Conservation (phyloP, 805 yeast species). For the Wickerhamiella parazyma region DNA sequence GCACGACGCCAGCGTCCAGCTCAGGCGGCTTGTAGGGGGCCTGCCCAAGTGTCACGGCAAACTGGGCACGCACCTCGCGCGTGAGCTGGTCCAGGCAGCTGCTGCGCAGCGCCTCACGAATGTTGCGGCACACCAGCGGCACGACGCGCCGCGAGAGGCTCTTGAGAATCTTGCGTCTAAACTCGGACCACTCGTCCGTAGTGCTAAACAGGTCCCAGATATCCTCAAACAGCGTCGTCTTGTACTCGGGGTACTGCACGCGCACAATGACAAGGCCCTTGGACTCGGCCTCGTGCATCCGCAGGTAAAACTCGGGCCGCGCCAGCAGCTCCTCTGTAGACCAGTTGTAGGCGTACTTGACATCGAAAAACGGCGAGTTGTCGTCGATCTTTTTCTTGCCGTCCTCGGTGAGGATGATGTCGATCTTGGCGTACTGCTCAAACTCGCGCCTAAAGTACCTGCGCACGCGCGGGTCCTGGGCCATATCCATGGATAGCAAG, state of each 20-base stretch:
- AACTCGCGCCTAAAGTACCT: slow-evolving; percentile 45
- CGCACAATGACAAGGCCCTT: slow-evolving; percentile 58
- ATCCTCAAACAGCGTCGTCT: slow-evolving; percentile 27
- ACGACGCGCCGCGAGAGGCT: slow-evolving; percentile 55
- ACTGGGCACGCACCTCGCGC: slow-evolving; percentile 53
- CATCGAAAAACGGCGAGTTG: slow-evolving; percentile 70
- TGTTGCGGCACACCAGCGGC: slow-evolving; percentile 53
- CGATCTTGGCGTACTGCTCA: slow-evolving; percentile 49
- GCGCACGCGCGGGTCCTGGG: slow-evolving; percentile 69
- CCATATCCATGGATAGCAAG: slow-evolving; percentile 65
- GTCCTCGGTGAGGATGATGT: slow-evolving; percentile 70
- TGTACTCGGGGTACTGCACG: slow-evolving; percentile 38
- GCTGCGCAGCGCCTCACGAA: slow-evolving; percentile 69
- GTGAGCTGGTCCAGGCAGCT: slow-evolving; percentile 61
- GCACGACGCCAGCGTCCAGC: slow-evolving; percentile 65
- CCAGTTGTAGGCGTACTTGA: slow-evolving; percentile 80
- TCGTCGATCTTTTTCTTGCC: slow-evolving; percentile 66
- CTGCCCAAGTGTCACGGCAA: slow-evolving; percentile 67
- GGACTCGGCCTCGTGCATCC: slow-evolving; percentile 86
- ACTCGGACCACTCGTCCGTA: slow-evolving; percentile 58
- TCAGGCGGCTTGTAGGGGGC: slow-evolving; percentile 84
- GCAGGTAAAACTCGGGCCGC: slow-evolving; percentile 67
- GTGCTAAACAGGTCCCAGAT: slow-evolving; percentile 41
- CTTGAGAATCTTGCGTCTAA: slow-evolving; percentile 53
- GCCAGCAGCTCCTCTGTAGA: slow-evolving; percentile 58